These are phyloP conservation scores for Fusarium compactum DNA, from an alignment of 2,329 filamentous ascomycete species.

Conservation along the genomic window DNA sequence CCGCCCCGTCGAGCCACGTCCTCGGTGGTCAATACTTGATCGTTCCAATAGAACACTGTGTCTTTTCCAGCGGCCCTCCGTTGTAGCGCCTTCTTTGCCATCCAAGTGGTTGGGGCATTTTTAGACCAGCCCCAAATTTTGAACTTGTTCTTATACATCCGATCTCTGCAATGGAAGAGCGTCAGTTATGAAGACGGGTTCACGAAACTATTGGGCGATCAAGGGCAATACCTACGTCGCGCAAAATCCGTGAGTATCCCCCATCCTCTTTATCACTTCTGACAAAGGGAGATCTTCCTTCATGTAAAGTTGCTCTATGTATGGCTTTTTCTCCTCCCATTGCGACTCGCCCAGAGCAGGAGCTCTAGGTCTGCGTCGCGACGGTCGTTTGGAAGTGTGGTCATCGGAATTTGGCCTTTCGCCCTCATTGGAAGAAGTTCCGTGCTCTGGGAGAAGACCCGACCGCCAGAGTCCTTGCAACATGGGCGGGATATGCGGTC, in stretches of 20 bases:
- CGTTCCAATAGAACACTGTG: neutral
- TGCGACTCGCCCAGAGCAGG: neutral
- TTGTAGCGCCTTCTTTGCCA: neutral
- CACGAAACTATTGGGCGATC: neutral
- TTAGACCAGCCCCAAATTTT: neutral
- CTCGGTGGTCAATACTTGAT: neutral
- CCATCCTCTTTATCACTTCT: neutral
- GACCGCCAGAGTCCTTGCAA: neutral
- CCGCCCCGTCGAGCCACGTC: neutral
- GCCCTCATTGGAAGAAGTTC: neutral
- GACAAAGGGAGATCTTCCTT: neutral
- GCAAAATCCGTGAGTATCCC: neutral
- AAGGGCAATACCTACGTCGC: neutral
- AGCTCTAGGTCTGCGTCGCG: neutral
- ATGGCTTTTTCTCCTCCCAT: slow-evolving; percentile 1
- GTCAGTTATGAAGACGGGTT: neutral
- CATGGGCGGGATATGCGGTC: neutral
- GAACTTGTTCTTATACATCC: neutral
- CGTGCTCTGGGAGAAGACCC: neutral
- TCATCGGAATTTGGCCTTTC: no score
- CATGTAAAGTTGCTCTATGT: neutral
- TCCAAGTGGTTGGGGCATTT: neutral
- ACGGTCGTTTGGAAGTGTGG: neutral
- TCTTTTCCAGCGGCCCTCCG: neutral
- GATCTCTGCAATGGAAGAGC: neutral